Conservation (phyloP, 1,284 basidiomycete species). For the Melampsora larici-populina region DNA sequence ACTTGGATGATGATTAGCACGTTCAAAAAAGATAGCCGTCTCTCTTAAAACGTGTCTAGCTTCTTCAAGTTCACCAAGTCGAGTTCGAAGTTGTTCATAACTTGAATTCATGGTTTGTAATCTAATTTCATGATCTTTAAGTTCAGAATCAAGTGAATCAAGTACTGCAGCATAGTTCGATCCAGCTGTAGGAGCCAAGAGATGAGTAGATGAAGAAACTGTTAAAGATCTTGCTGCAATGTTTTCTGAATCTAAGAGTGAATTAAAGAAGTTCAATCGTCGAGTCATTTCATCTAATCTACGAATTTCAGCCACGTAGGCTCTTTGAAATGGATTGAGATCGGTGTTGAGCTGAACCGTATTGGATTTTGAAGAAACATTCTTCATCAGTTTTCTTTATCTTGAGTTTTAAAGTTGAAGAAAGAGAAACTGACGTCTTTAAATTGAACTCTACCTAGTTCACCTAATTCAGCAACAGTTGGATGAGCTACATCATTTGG, state of each 20-base stretch:
- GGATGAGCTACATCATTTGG: constrained; percentile 97
- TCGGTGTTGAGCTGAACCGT: constrained; percentile 80
- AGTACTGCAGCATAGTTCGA: constrained; percentile 55
- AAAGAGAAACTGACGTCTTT: constrained; percentile 69
- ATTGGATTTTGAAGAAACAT: too few species aligned
- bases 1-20: constrained; percentile 59
- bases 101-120: constrained; percentile 88
- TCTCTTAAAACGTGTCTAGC: constrained; percentile 88
- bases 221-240: constrained; percentile 65
- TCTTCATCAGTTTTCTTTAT: too few species aligned
- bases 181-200: constrained; percentile 70
- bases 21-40: constrained; percentile 94
- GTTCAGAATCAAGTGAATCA: constrained; percentile 84
- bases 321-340: constrained; percentile 96
- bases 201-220: constrained; percentile 58
- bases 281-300: constrained; percentile 94
- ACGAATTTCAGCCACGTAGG: constrained; percentile 92
- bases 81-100: constrained; percentile 82
- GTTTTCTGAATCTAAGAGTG: constrained; percentile 77
- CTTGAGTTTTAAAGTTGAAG: constrained; percentile 13
- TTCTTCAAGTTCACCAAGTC: constrained; percentile 83
- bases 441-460: constrained; percentile 93
- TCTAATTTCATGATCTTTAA: constrained; percentile 82
- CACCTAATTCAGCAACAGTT: constrained; percentile 88
- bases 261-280: constrained; percentile 81